Evolutionary conservation across 306 rosid species (phyloP).

Genomic region (Begonia fuchsioides): DNA sequence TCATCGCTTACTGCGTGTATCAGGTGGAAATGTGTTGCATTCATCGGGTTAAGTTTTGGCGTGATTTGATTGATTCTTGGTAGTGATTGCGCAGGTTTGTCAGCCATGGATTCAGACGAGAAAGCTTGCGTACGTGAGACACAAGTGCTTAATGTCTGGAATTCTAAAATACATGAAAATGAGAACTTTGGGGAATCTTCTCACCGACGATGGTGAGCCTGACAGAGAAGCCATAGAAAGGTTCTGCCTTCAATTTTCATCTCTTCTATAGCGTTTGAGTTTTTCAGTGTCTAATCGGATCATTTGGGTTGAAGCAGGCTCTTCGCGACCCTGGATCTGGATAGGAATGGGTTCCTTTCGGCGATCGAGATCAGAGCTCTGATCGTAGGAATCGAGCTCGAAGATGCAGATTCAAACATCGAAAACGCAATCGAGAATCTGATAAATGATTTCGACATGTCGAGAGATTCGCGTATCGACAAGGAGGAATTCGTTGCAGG

Average conservation of each 20-base stretch:
- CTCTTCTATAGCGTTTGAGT: too few relatives aligned
- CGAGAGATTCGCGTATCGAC: slow-evolving; percentile 2
- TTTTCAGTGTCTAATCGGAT: too few relatives aligned
- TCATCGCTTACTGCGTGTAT: slow-evolving; percentile 9
- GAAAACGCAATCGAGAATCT: slow-evolving; percentile 14
- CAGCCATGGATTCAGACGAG: slow-evolving; percentile 36
- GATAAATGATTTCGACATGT: slow-evolving; percentile 16
- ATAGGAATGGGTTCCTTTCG: slow-evolving; percentile 17
- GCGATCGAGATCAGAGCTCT: slow-evolving; percentile 21
- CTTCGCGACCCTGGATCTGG: slow-evolving; percentile 18
- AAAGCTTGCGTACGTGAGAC: slow-evolving; percentile 23
- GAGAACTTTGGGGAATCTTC: slow-evolving; percentile 13
- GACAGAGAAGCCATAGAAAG: slow-evolving; percentile 18
- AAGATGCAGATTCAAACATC: slow-evolving; percentile 12
- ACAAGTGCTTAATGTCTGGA: slow-evolving; percentile 27
- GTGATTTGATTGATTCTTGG: background rate
- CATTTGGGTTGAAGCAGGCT: slow-evolving; percentile 13
- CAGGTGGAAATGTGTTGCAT: slow-evolving; percentile 2
- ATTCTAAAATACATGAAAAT: slow-evolving; percentile 22
- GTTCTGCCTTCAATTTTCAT: slow-evolving; percentile 3
- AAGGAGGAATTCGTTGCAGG: slow-evolving; percentile 23
- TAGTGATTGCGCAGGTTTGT: slow-evolving; percentile 10
- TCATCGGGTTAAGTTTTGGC: too few relatives aligned
- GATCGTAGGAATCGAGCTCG: slow-evolving; percentile 21
- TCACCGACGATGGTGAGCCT: slow-evolving; percentile 22